Evolutionary conservation across 306 rosid genomes (phyloP), one percentile per base, ranked within the genome.

Genomic region (Carpinus fangiana): DNA sequence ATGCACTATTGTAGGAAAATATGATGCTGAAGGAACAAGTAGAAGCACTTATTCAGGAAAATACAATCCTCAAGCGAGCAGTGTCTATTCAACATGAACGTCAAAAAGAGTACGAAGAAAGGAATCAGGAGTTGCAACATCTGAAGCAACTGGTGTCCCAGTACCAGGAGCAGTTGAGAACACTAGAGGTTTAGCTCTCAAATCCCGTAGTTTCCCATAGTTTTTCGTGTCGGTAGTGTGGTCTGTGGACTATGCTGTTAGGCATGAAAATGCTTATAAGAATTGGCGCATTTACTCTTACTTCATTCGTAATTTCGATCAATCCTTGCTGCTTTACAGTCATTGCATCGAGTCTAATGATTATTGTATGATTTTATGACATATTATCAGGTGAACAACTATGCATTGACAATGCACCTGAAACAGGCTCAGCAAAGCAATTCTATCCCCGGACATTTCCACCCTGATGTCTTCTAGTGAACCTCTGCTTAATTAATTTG

Each of bases 401-500:
- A 93, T 82, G 98, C 94, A 23, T 84, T 93, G 67, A 89, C 98
- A 50, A 76, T 93, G 86, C 98, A 93, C 80, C 90, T 93, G 54
- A 91, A 89, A 90, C 97, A 90, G 84, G 93, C 98, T 53, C 92
- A 88, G 76, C 94, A 93, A 81, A 87, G 91, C 82, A 93, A 81
- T 85, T 91, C 97, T 64, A 90, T 93, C 55, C 94, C 97, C 2
- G 97, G 93, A 43, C 95, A 78, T 46, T 93, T 88, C 80, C 90
- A 93, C 82, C 98, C 98, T 2, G 95, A 93, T 75, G 93, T 93
- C 73, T 93, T 91, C 88, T 93, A 81, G 86, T 48, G 61, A 18
- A 48, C 23, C 28, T 38, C 7, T 12, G 59, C 60, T 68, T 45
- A 23, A 23, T 52, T 68, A 56, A 43, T 55, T 68, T 62, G 38